Base-by-base conservation (phyloP, 345 rosid genomes). In the Reutealis trisperma region DNA sequence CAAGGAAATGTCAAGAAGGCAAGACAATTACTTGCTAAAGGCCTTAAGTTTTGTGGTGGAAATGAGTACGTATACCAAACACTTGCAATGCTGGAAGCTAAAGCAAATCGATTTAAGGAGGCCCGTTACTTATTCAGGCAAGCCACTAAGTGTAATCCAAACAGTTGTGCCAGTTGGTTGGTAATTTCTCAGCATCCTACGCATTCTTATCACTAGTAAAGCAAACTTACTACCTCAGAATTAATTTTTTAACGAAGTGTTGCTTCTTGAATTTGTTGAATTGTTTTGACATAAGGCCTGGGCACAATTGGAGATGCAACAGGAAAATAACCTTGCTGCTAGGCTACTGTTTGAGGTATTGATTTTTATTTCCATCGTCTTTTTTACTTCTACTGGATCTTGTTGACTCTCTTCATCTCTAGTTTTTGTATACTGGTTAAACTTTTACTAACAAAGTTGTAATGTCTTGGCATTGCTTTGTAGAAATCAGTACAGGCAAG, bases 131-230 rank as follows among this genome's bases (percentile, higher is more conserved):
- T 96, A 72, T 96, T 96, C 85, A 86, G 83, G 81, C 93, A 92
- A 89, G 98, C 99, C 49, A 91, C 94, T n/a, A 92, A 90, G 61
- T 89, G 83, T 73, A 96, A 96, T 79, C 90, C 94, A 1, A 96
- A 85, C 77, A 96, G 99, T 85, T 93, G 98, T 67, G 97, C 99
- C 52, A 92, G 99, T 88, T 96, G 99, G 99, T 90, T 96, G 75
- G 99, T 96, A 89, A 92, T 93, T 91, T 52, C 76, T 76, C 83
- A 57, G 45, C 49, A 72, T 60, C 71, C 22, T 63, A 15, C 49
- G 21, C 76, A 45, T 59, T 18, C 65, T 41, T 68, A 21, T 72
- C 45, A 52, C 0, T 19, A 41, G 15, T 47, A 13, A 66, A 55
- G 21, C 34, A 41, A 59, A 52, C 71, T 63, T 62, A 52, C 37